Evolutionary conservation across 139 green algal genomes (phyloP).

Genomic region (Penium margaritaceum): DNA sequence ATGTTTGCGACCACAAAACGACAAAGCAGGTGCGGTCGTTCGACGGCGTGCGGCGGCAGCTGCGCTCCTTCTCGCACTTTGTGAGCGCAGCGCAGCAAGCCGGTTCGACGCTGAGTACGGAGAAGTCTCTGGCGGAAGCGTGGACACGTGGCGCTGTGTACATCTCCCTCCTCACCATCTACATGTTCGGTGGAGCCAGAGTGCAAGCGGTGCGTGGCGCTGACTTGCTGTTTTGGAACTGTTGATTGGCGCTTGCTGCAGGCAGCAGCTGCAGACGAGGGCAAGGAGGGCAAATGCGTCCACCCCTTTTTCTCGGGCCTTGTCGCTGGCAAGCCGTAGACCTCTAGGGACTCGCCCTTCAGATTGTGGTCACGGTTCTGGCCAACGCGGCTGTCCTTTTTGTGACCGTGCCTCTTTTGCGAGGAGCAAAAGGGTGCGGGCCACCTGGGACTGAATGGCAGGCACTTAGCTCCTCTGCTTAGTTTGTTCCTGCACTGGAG

Average conservation of each 20-base stretch:
- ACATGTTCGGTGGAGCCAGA: conserved; percentile 12
- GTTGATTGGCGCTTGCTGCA: not conserved
- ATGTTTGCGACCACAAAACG: too few relatives aligned
- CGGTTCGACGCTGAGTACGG: conserved; percentile 4
- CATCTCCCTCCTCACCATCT: conserved; percentile 31
- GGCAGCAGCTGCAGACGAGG: not conserved
- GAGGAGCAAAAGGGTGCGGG: too few relatives aligned
- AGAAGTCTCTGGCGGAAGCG: conserved; percentile 26
- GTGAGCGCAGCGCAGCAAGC: not conserved
- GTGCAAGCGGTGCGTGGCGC: conserved; percentile 19
- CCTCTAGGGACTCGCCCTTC: too few relatives aligned
- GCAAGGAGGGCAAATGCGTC: not conserved
- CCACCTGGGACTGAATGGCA: too few relatives aligned
- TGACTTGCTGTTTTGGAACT: not conserved
- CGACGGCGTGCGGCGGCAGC: conserved; percentile 32
- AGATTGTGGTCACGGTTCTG: too few relatives aligned
- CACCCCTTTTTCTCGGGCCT: too few relatives aligned
- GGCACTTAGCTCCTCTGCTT: too few relatives aligned
- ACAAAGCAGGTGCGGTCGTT: conserved; percentile 39
- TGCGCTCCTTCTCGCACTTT: conserved; percentile 4
- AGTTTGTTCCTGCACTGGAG: too few relatives aligned
- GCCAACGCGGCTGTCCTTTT: too few relatives aligned
- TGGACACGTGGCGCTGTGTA: conserved; percentile 40
- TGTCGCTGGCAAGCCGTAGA: too few relatives aligned
- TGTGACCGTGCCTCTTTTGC: too few relatives aligned